A percentile compares a stretch with the other conserved stretches of the same genome.
phyloP scores from a whole-genome alignment of 2,329 filamentous ascomycete species.

The Sporothrix inflata region DNA sequence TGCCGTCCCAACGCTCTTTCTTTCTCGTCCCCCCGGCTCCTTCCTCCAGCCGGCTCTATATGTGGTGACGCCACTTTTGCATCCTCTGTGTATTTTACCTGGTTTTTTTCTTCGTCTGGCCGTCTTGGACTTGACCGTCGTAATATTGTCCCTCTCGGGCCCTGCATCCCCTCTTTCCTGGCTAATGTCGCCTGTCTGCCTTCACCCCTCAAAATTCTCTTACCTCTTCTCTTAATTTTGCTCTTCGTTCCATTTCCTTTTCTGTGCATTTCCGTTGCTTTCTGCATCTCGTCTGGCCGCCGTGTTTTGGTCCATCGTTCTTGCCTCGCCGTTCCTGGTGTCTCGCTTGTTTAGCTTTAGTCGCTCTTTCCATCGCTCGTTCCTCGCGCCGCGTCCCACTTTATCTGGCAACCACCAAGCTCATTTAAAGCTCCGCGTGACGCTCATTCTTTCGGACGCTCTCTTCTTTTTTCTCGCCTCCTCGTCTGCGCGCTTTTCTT shows the following conservation, averaged over 20 bases:
- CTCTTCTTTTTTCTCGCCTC: constrained; percentile 3
- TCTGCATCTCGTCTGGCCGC: not conserved
- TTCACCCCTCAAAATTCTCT: not conserved
- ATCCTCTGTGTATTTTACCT: not conserved
- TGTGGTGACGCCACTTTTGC: constrained; percentile 15
- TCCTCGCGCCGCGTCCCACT: constrained; percentile 17
- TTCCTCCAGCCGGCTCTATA: not conserved
- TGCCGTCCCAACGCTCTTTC: constrained; percentile 4
- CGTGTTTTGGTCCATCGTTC: constrained; percentile 10
- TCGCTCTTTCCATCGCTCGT: constrained; percentile 21
- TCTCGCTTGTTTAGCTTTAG: constrained; percentile 1
- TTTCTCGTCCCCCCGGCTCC: constrained; percentile 2
- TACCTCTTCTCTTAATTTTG: not conserved
- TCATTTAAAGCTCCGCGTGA: constrained; percentile 22
- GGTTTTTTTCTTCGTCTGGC: not conserved
- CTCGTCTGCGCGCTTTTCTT: not conserved
- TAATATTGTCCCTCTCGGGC: constrained; percentile 4
- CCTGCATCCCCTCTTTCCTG: constrained; percentile 19
- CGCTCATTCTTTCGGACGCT: constrained; percentile 18
- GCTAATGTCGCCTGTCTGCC: not conserved
- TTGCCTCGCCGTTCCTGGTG: constrained; percentile 6
- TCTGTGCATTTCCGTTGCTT: not conserved
- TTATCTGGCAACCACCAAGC: constrained; percentile 7
- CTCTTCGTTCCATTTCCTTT: not conserved
- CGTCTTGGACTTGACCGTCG: not conserved